A percentile compares a stretch with the other conserved stretches of the same genome.
Evolutionary conservation across 306 rosid genomes (phyloP).

Genomic region (Pueraria montana): DNA sequence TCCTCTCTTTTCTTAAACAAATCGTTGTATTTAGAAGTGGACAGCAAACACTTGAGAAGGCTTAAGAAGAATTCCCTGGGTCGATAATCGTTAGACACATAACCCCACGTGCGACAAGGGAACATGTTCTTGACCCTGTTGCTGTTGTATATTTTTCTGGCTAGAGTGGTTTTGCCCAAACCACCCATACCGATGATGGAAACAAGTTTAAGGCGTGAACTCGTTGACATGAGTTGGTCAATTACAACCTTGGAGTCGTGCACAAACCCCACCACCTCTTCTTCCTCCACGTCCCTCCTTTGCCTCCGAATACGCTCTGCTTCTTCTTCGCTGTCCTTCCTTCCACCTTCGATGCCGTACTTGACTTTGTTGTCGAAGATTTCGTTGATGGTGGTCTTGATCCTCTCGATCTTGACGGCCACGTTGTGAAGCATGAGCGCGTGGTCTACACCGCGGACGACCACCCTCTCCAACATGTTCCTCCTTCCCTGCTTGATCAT

Average conservation of each 20-base stretch:
- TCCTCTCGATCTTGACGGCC: neutral
- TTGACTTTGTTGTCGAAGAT: neutral
- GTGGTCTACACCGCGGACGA: neutral
- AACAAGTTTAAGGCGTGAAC: neutral
- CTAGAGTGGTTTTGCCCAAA: slow-evolving; percentile 44
- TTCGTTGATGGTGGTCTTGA: neutral
- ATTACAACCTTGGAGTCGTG: neutral
- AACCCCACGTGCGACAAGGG: slow-evolving; percentile 8
- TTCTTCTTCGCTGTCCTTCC: neutral
- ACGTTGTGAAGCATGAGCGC: neutral
- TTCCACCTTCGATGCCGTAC: neutral
- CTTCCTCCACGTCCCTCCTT: slow-evolving; percentile 41
- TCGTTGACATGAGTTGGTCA: neutral
- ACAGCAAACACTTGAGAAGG: neutral
- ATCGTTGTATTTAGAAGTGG: neutral
- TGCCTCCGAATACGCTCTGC: neutral
- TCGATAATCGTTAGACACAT: slow-evolving; percentile 9
- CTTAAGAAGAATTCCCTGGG: neutral
- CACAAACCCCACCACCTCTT: slow-evolving; percentile 14
- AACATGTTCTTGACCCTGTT: neutral
- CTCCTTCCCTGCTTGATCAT: neutral
- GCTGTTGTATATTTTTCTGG: slow-evolving; percentile 6
- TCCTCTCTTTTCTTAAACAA: neutral
- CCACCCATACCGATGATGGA: slow-evolving; percentile 42
- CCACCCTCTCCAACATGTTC: neutral